Evolutionary conservation across 2,329 filamentous ascomycete genomes (phyloP).

Genomic region (Penicillium italicum): DNA sequence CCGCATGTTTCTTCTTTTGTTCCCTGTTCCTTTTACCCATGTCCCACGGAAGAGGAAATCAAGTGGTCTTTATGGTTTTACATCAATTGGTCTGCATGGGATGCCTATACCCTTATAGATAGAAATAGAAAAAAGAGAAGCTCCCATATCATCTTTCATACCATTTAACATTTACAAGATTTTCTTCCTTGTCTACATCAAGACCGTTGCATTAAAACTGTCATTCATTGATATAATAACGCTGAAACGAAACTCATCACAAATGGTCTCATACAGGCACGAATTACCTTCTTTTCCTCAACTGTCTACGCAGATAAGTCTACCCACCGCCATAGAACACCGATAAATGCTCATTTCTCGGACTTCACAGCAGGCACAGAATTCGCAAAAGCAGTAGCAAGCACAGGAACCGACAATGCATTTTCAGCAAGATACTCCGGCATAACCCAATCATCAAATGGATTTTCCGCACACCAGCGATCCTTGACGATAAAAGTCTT

Average conservation of each 20-base stretch:
- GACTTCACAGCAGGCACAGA: neutral
- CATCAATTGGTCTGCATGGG: neutral
- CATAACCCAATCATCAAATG: conserved; percentile 33
- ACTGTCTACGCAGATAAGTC: neutral
- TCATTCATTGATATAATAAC: conserved; percentile 2
- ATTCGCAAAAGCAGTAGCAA: conserved; percentile 2
- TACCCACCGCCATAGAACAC: neutral
- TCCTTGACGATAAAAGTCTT: conserved; percentile 39
- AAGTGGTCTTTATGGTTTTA: neutral
- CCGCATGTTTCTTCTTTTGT: conserved; percentile 11
- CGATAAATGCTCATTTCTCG: neutral
- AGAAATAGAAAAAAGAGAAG: conserved; percentile 14
- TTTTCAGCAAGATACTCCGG: conserved; percentile 2
- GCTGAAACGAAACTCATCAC: neutral
- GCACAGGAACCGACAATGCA: conserved; percentile 1
- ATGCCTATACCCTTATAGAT: conserved; percentile 15
- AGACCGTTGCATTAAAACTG: neutral
- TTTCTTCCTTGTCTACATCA: neutral
- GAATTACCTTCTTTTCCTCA: neutral
- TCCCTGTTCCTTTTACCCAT: neutral
- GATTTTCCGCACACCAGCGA: conserved; percentile 39
- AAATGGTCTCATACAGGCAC: neutral
- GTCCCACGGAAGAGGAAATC: neutral
- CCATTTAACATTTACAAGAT: neutral
- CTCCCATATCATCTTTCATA: neutral